Evolutionary conservation across 2,329 filamentous ascomycete genomes (phyloP), one percentile per base, ranked within the genome.

Genomic region (Trichoderma pleuroti): DNA sequence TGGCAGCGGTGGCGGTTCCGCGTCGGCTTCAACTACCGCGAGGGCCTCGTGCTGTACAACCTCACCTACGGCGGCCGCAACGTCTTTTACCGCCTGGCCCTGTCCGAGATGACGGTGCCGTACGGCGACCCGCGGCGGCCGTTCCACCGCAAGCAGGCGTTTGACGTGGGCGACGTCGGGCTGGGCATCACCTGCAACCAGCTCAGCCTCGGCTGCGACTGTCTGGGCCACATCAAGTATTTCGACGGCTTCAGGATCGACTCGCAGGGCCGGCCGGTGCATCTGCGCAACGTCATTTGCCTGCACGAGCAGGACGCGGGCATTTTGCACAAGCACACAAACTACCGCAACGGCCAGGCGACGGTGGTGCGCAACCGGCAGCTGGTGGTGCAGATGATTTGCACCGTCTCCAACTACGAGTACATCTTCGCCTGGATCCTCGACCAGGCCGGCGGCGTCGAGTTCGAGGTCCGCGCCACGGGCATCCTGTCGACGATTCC

Each of bases 1-100:
- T 91, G 89, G 89, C 87, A 91, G 77, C 89, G 91, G 74, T 93
- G 91, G 90, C 84, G 86, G 2, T 90, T 93, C 80, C 84, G 90
- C 12, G 84, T 94, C 5, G 86, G 87, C 42, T 92, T 91, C 81
- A 93, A 90, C 78, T 85, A 87, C 62, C 85, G 91, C 4, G 92
- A 93, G 78, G 91, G 91, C 11, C 86, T 88, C 16, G 90, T 91
- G 3, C 83, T 93, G 5, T 90, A 93, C 76, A 90, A 93, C 74
- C 81, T 93, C 21, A 85, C 85, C 75, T 93, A 91, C 76, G 88
- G 91, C 74, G 85, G 86, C 42, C 85, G 90, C n/a, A 88, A 86
- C 60, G 82, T 93, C 36, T 84, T 93, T 75, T 90, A 92, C 80
- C 86, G 91, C 1, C 79, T 93, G 26, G 88, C 87, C 71, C 84